Evolutionary conservation across 176 grass and related monocot species (phyloP), one percentile per base, ranked within the genome.

Genomic region (Pontederia crassipes): DNA sequence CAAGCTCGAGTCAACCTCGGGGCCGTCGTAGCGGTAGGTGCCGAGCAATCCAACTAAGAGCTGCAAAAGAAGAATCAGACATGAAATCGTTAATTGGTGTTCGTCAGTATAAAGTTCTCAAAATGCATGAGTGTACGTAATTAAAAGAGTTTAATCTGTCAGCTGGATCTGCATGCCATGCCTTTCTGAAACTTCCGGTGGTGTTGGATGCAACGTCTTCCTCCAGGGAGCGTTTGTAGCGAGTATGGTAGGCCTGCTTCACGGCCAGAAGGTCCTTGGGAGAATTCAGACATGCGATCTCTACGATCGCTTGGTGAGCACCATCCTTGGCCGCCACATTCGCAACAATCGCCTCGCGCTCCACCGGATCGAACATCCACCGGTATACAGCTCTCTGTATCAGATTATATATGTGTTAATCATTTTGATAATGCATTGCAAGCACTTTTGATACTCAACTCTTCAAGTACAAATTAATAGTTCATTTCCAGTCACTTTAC

Each of bases 21-120:
- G 58, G 2, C 91, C 91, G 17, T 74, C 72, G 32, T 90, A 96
- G 28, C 86, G 82, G 68, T 90, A 90, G 0, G 80, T 87, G 75
- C 91, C 58, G 35, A 84, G 57, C 1, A 87, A 70, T 0, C 72
- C 78, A 28, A 96, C 52, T 65, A 86, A 20, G 14, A 95, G 80
- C 91, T 90, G 74, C 46, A 75, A 17, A 55, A 55, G 15, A 45
- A 58, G 11, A 49, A 16, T 51, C 47, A 11, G 17, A 71, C 12
- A 29, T 8, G 3, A 48, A 24, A 24, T 24, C 20, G 20, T 24
- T 24, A 24, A 1, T 24, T 24, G 20, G 20, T 24, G 20, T 24
- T 24, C 20, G 20, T 24, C 20, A 24, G 0, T 24, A 24, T 24
- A 24, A 24, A 24, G 20, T 24, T 24, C 20, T 24, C 20, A 24